phyloP scores from a whole-genome alignment of 495 filamentous ascomycete genomes.

The Penicillium chermesinum region DNA sequence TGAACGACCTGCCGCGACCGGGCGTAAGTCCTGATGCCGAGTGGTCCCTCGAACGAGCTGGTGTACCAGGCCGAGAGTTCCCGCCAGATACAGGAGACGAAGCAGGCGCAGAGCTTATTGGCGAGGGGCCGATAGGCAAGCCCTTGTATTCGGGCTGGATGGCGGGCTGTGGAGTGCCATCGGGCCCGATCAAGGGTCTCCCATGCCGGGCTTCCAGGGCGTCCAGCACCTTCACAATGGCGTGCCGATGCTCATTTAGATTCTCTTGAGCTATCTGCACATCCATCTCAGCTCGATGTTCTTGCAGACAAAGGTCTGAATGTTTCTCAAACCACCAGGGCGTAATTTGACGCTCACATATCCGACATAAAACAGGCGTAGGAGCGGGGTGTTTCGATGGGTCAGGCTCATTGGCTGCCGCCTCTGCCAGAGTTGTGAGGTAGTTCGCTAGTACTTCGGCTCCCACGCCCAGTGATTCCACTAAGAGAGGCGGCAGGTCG shows the following conservation, averaged over 20 bases:
- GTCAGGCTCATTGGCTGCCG: conserved; percentile 82
- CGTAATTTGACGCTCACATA: conserved; percentile 96
- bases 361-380: conserved; percentile 85
- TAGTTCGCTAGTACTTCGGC: conserved; percentile 93
- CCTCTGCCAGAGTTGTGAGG: conserved; percentile 82
- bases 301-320: conserved; percentile 90
- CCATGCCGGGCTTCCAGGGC: conserved; percentile 78
- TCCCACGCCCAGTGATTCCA: conserved; percentile 89
- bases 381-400: conserved; percentile 80
- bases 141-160: conserved; percentile 86
- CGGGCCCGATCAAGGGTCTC: conserved; percentile 55
- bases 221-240: conserved; percentile 94
- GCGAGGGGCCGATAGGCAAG: conserved; percentile 71
- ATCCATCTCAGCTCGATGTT: conserved; percentile 95
- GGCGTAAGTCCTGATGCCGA: conserved; percentile 74
- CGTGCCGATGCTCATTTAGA: conserved; percentile 86
- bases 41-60: conserved; percentile 72
- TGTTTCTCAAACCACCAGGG: conserved; percentile 99
- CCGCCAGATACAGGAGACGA: conserved; percentile 58
- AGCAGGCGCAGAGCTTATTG: conserved; percentile 44
- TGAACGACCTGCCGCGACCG: conserved; percentile 73
- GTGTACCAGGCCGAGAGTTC: conserved; percentile 65
- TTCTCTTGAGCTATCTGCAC: conserved; percentile 92
- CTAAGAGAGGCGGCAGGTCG: conserved; percentile 83
- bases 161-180: conserved; percentile 41